Conservation (phyloP, 345 rosid genomes). For the Sisymbrium altissimum region DNA sequence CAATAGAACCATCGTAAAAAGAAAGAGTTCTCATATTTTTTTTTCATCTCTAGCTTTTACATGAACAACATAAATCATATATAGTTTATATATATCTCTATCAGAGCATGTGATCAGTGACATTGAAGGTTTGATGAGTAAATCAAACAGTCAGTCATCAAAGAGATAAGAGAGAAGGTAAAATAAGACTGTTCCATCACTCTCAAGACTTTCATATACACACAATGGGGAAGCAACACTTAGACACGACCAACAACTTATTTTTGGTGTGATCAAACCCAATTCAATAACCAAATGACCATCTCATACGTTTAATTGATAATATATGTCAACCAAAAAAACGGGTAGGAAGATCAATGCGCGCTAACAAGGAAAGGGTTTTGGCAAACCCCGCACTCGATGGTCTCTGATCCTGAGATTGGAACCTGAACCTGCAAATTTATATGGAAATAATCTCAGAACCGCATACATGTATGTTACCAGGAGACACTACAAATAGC, state of each 20-base stretch:
- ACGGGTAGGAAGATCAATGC: conserved; percentile 40
- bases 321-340: conserved; percentile 11
- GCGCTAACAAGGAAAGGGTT: conserved; percentile 94
- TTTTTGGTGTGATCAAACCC: conserved; percentile 19
- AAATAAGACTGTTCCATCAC: conserved; percentile 15
- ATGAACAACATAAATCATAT: not conserved
- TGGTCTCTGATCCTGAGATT: conserved; percentile 93
- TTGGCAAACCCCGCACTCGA: conserved; percentile 99
- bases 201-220: conserved; percentile 30
- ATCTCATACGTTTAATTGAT: not conserved
- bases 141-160: conserved; percentile 11
- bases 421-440: conserved; percentile 95
- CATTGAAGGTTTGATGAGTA: conserved; percentile 7
- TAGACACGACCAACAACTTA: conserved; percentile 12
- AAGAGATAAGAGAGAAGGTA: not conserved
- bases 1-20: not conserved
- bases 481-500: not conserved
- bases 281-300: conserved; percentile 20
- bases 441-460: not conserved
- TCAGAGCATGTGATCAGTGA: not conserved
- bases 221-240: conserved; percentile 16
- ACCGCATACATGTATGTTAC: not conserved
- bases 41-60: not conserved
- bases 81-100: not conserved
- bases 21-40: not conserved